Evolutionary conservation across 208 protist genomes (phyloP), one percentile per base, ranked within the genome.

Genomic region (Sergeia podlipaevii): DNA sequence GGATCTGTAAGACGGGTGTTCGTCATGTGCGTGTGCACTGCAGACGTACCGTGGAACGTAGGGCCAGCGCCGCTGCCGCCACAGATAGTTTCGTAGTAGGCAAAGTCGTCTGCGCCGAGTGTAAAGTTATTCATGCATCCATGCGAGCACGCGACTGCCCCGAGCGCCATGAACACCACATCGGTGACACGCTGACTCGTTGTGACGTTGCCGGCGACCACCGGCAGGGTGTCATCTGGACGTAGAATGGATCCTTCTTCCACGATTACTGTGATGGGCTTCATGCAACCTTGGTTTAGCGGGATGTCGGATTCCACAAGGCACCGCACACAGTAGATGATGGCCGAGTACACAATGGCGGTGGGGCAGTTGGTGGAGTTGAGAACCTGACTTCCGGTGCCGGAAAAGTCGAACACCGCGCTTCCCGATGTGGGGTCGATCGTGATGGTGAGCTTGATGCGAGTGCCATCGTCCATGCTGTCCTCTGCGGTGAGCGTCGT

Each of bases 21-120:
- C 30, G 97, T 98, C 97, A 98, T 98, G 71, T 98, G 96, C 20
- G 89, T 97, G 67, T 98, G 96, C 28, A 98, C 95, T 41, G 74
- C 90, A 1, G 64, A 77, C 6, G 70, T 30, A 18, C 96, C 96
- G 38, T 93, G 32, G 66, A 89, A 97, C 34, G 43, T 71, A 0
- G 75, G 77, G 6, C 95, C 96, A 20, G 97, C 96, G 37, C 96
- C 96, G 27, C 77, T 72, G 15, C 97, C 97, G 34, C 97, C 97
- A 27, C 83, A 92, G 57, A 98, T 98, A 1, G 97, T 98, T 67
- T 98, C 96, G 68, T 98, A 98, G 50, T 98, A 98, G 23, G 91
- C 91, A 42, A 82, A 87, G 53, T 72, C 65, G 17, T 77, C 76
- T 51, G 95, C 73, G 32, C 97, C 97, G 63, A 98, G 97, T 11